Conservation (phyloP, 371 early-diverging fungal species). For the Dichotomocladium elegans region DNA sequence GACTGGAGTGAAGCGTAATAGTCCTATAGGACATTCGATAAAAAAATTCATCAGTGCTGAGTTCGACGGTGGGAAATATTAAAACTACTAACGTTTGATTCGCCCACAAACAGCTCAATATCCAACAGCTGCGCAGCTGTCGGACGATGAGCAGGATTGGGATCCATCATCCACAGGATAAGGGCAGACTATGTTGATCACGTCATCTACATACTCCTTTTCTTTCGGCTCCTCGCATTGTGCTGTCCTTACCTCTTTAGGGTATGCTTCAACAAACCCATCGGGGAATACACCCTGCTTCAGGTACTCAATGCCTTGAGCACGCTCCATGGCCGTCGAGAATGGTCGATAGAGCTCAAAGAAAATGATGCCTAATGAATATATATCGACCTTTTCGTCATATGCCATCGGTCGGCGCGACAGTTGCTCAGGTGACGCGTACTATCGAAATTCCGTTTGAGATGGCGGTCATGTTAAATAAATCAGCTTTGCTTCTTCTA, state of each 20-base stretch:
- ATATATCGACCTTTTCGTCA: constrained; percentile 67
- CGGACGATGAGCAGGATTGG: constrained; percentile 68
- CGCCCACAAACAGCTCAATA: constrained; percentile 53
- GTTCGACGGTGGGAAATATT: not conserved
- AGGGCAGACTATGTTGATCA: constrained; percentile 53
- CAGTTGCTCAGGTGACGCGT: constrained; percentile 94
- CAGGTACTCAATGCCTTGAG: constrained; percentile 55
- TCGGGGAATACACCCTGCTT: constrained; percentile 68
- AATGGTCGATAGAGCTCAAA: constrained; percentile 70
- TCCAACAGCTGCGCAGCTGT: constrained; percentile 73
- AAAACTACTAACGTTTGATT: not conserved
- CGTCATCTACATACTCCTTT: constrained; percentile 2
- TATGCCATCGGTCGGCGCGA: constrained; percentile 50
- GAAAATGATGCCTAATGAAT: constrained; percentile 67
- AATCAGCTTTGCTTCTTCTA: not conserved
- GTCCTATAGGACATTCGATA: too few species aligned
- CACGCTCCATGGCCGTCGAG: constrained; percentile 63
- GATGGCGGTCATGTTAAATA: not conserved
- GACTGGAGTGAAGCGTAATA: constrained; percentile 10
- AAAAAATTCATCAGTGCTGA: constrained; percentile 3
- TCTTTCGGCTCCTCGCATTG: not conserved
- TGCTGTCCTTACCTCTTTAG: constrained; percentile 56
- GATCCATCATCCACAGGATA: constrained; percentile 74
- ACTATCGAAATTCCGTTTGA: constrained; percentile 32
- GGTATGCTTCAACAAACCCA: constrained; percentile 69